Percentiles rank a stretch among this genome's conserved stretches.
phyloP scores from a whole-genome alignment of 2,329 filamentous ascomycete species.

The Hymenoscyphus albidus region DNA sequence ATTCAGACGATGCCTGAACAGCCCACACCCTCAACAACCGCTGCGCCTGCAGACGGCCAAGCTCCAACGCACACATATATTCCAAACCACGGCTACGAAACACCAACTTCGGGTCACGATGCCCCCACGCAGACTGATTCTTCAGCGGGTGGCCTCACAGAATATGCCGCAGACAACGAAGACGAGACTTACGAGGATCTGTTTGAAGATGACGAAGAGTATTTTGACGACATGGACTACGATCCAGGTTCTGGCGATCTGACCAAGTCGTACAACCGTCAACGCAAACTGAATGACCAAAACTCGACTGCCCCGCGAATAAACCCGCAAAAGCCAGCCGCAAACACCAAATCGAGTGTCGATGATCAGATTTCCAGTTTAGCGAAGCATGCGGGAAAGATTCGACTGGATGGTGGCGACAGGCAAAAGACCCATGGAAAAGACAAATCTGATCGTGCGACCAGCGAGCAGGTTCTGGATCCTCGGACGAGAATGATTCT shows the following conservation, averaged over 20 bases:
- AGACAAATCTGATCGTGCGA: conserved; percentile 90
- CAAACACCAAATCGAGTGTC: conserved; percentile 74
- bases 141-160: conserved; percentile 29
- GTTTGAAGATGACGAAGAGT: conserved; percentile 58
- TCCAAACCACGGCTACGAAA: conserved; percentile 46
- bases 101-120: conserved; percentile 35
- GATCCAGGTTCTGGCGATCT: conserved; percentile 61
- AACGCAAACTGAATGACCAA: conserved; percentile 60
- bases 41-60: conserved; percentile 40
- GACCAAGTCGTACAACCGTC: conserved; percentile 81
- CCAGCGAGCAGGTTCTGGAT: conserved; percentile 91
- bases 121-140: conserved; percentile 33
- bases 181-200: conserved; percentile 44
- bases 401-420: conserved; percentile 65
- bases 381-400: conserved; percentile 79
- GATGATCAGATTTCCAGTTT: conserved; percentile 88
- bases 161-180: conserved; percentile 36
- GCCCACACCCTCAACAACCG: background rate
- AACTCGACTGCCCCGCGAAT: conserved; percentile 55
- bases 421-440: conserved; percentile 59
- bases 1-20: background rate
- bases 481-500: conserved; percentile 93
- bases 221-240: conserved; percentile 54
- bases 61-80: conserved; percentile 45
- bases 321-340: conserved; percentile 73